A percentile compares a stretch with the other conserved stretches of the same genome.
Evolutionary conservation across 1,284 basidiomycete genomes (phyloP).

Genomic region (Pseudozyma tsukubaensis): DNA sequence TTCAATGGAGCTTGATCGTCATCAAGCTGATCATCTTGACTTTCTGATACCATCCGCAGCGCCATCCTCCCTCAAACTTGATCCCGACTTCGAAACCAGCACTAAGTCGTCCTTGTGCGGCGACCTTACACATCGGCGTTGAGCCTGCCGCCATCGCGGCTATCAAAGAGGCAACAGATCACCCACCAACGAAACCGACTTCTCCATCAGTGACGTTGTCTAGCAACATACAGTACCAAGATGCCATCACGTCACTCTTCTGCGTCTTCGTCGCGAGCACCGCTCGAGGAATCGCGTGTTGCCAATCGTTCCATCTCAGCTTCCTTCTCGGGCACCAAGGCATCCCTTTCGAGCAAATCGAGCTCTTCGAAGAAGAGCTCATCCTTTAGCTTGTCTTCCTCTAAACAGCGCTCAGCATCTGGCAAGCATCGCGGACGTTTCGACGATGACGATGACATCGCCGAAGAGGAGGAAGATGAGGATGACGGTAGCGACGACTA

Average conservation of each 20-base stretch:
- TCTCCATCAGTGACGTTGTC: background rate
- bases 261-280: slow-evolving; percentile 34
- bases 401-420: slow-evolving; percentile 41
- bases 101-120: background rate
- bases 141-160: slow-evolving; percentile 19
- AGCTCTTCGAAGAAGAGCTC: slow-evolving; percentile 26
- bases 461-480: slow-evolving; percentile 30
- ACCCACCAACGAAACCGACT: background rate
- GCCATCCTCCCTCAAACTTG: background rate
- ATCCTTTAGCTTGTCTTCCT: slow-evolving; percentile 25
- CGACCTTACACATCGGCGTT: slow-evolving; percentile 7
- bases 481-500: slow-evolving; percentile 32
- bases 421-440: slow-evolving; percentile 41
- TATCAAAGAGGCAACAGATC: background rate
- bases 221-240: background rate
- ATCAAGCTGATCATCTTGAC: background rate
- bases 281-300: slow-evolving; percentile 40
- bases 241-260: slow-evolving; percentile 42
- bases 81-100: background rate
- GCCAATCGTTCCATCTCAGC: slow-evolving; percentile 51
- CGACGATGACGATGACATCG: slow-evolving; percentile 48
- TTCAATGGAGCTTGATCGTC: background rate
- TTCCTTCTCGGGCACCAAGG: slow-evolving; percentile 45
- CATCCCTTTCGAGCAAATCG: slow-evolving; percentile 35
- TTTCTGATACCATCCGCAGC: background rate